Percentiles rank a stretch among this genome's conserved stretches.
Evolutionary conservation across 2,329 filamentous ascomycete genomes (phyloP).

Genomic region (Huntiella savannae): DNA sequence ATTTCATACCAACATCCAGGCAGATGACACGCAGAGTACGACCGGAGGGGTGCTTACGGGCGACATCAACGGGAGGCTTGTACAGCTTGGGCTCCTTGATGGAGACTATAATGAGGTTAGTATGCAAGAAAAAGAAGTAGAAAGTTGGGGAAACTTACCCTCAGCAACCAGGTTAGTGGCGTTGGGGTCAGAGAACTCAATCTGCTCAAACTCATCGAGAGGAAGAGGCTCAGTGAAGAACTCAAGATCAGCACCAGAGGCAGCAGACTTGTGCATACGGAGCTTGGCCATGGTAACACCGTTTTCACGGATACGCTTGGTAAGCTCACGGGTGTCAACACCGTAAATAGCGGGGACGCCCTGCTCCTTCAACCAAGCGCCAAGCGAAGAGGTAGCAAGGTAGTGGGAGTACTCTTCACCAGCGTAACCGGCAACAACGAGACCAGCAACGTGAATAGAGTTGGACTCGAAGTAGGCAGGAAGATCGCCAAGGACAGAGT

Average conservation of each 20-base stretch:
- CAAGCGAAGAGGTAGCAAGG: slow-evolving; percentile 75
- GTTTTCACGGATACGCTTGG: slow-evolving; percentile 81
- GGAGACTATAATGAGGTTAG: slow-evolving; percentile 48
- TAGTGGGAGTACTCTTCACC: slow-evolving; percentile 94
- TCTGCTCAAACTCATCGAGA: slow-evolving; percentile 45
- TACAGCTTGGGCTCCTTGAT: slow-evolving; percentile 74
- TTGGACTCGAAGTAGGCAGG: slow-evolving; percentile 86
- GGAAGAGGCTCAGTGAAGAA: slow-evolving; percentile 16
- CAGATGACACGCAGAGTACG: slow-evolving; percentile 74
- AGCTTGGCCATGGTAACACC: slow-evolving; percentile 93
- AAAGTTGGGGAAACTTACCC: slow-evolving; percentile 42
- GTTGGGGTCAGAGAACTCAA: slow-evolving; percentile 88
- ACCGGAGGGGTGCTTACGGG: slow-evolving; percentile 73
- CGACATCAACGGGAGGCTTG: slow-evolving; percentile 49
- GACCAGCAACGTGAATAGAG: slow-evolving; percentile 81
- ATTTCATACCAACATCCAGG: slow-evolving; percentile 94
- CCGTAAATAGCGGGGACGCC: slow-evolving; percentile 86
- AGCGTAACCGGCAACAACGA: slow-evolving; percentile 78
- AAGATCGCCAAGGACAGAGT: slow-evolving; percentile 67
- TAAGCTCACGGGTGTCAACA: slow-evolving; percentile 81
- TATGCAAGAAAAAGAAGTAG: slow-evolving; percentile 2
- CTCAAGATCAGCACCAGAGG: slow-evolving; percentile 7
- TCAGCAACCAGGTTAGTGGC: slow-evolving; percentile 80
- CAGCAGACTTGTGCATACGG: slow-evolving; percentile 44
- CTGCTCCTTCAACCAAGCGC: slow-evolving; percentile 91